Evolutionary conservation across 2,329 filamentous ascomycete genomes (phyloP).

Genomic region (Nannizzia gypsea): DNA sequence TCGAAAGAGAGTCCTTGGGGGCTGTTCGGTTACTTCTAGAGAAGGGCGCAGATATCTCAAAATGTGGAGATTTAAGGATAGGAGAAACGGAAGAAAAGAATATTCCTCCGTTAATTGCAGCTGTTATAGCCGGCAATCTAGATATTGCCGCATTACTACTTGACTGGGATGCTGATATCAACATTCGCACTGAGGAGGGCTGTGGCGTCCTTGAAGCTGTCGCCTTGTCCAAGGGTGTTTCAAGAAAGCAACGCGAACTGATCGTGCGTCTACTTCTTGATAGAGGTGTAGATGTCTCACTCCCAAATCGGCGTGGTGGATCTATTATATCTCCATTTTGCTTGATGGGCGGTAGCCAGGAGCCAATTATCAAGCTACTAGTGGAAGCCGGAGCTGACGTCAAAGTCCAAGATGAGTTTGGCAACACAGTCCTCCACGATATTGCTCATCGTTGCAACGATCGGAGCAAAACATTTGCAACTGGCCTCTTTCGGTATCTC

Average conservation of each 20-base stretch:
- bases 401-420: conserved; percentile 1
- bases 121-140: background rate
- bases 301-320: background rate
- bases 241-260: background rate
- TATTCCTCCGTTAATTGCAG: background rate
- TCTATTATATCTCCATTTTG: background rate
- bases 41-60: background rate
- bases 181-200: background rate
- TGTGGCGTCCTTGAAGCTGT: background rate
- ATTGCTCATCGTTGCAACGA: background rate
- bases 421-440: conserved; percentile 5
- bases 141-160: background rate
- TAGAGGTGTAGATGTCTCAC: background rate
- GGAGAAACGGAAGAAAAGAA: background rate
- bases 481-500: conserved; percentile 1
- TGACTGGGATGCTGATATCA: background rate
- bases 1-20: background rate
- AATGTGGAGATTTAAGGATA: background rate
- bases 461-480: background rate
- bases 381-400: conserved; percentile 7
- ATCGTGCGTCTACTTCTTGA: conserved; percentile 4
- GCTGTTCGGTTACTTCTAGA: background rate
- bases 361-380: background rate
- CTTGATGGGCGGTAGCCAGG: background rate
- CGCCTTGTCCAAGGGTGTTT: background rate